Percentiles rank a stretch among this genome's conserved stretches.
These are phyloP conservation scores for Gastrolobium bilobum DNA, from an alignment of 306 rosid genomes.

Conservation along the genomic window DNA sequence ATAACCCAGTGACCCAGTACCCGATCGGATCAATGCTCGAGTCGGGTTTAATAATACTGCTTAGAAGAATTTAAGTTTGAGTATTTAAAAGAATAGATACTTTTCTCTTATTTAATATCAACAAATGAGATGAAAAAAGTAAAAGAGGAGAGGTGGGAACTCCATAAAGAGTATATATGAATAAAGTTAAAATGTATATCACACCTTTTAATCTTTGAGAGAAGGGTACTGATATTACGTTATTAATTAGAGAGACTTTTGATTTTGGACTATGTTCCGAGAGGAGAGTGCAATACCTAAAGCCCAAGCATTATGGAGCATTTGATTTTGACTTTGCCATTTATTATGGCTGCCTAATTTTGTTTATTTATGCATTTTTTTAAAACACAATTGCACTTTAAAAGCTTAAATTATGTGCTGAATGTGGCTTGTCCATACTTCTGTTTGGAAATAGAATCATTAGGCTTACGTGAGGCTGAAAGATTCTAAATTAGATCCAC, in stretches of 20 bases:
- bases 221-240: slow-evolving; percentile 4
- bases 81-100: no score
- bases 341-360: slow-evolving; percentile 43
- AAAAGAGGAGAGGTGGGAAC: slow-evolving; percentile 38
- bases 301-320: slow-evolving; percentile 54
- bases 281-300: slow-evolving; percentile 49
- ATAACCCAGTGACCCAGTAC: no score
- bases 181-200: slow-evolving; percentile 42
- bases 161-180: slow-evolving; percentile 43
- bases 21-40: no score
- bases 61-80: no score
- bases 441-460: slow-evolving; percentile 53
- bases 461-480: slow-evolving; percentile 52
- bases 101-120: no score
- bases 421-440: slow-evolving; percentile 33
- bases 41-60: no score
- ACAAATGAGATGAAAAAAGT: slow-evolving; percentile 19
- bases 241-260: slow-evolving; percentile 40
- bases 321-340: not conserved
- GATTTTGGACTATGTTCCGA: slow-evolving; percentile 46
- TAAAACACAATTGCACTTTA: slow-evolving; percentile 7
- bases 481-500: slow-evolving; percentile 60
- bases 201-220: slow-evolving; percentile 2
- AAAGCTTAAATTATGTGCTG: not conserved
- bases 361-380: not conserved